phyloP scores from a whole-genome alignment of 345 rosid species.

The Populus tremula region DNA sequence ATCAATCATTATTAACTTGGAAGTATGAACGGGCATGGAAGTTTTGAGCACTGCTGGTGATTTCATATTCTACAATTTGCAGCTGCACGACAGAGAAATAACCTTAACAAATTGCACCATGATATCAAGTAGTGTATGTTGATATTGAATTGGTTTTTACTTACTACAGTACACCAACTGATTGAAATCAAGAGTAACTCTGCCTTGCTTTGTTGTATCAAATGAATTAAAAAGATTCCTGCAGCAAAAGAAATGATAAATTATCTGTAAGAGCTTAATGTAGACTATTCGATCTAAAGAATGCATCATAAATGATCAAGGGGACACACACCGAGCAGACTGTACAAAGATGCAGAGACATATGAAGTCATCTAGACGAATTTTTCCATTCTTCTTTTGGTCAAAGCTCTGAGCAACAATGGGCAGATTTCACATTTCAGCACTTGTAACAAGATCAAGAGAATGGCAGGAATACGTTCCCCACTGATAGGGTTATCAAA shows the following conservation, averaged over 20 bases:
- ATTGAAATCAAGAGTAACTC: constrained; percentile 60
- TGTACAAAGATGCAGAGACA: constrained; percentile 67
- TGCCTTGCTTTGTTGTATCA: constrained; percentile 71
- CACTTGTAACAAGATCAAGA: background rate
- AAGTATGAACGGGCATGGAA: background rate
- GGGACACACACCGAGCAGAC: constrained; percentile 51
- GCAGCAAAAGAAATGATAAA: constrained; percentile 12
- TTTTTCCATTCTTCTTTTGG: constrained; percentile 52
- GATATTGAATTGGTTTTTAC: constrained; percentile 16
- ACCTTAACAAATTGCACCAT: background rate
- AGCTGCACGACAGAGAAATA: constrained; percentile 35
- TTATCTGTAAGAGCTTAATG: background rate
- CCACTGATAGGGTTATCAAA: background rate
- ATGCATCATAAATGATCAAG: background rate
- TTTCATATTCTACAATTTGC: constrained; percentile 64
- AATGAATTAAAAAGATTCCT: constrained; percentile 66
- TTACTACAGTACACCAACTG: constrained; percentile 69
- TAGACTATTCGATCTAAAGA: background rate
- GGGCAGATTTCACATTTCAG: background rate
- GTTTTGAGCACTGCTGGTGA: background rate
- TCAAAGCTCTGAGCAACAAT: constrained; percentile 56
- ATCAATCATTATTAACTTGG: background rate
- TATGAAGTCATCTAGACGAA: constrained; percentile 66
- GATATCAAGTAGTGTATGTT: background rate
- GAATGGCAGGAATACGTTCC: background rate